Percentiles rank a stretch among this genome's conserved stretches.
phyloP scores from a whole-genome alignment of 768 basidiomycete species.

The Ramaria sp. region DNA sequence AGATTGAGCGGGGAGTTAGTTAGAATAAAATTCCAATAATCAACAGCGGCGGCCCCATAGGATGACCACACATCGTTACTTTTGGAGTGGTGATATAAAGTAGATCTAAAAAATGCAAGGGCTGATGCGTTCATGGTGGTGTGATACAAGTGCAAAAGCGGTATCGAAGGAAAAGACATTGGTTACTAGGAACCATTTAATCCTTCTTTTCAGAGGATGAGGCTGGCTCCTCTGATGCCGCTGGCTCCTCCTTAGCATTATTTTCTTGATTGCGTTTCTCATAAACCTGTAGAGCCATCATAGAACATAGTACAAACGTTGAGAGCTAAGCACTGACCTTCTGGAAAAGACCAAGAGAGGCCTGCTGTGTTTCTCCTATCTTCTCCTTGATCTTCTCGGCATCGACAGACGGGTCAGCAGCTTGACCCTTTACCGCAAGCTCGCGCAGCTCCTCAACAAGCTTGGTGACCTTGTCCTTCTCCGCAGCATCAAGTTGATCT shows the following conservation, averaged over 20 bases:
- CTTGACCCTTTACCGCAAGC: slow-evolving; percentile 81
- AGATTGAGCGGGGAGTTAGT: slow-evolving; percentile 10
- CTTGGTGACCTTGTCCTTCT: slow-evolving; percentile 90
- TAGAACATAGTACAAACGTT: not conserved
- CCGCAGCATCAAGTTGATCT: slow-evolving; percentile 84
- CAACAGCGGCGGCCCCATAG: not conserved
- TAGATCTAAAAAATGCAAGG: slow-evolving; percentile 3
- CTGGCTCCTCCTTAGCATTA: slow-evolving; percentile 31
- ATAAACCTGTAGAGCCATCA: slow-evolving; percentile 39
- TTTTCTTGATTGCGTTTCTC: slow-evolving; percentile 82
- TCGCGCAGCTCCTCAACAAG: slow-evolving; percentile 83
- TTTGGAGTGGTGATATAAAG: slow-evolving; percentile 8
- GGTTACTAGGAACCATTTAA: slow-evolving; percentile 25
- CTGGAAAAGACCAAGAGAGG: slow-evolving; percentile 94
- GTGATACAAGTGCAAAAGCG: not conserved
- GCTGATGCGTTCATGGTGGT: not conserved
- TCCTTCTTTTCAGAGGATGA: slow-evolving; percentile 70
- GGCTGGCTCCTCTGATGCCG: slow-evolving; percentile 20
- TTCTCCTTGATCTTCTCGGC: slow-evolving; percentile 86
- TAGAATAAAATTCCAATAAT: not conserved
- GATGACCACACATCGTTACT: slow-evolving; percentile 4
- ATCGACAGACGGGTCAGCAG: slow-evolving; percentile 68
- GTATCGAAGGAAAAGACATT: slow-evolving; percentile 2
- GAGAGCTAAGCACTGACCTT: slow-evolving; percentile 36
- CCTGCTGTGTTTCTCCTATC: slow-evolving; percentile 89